These are phyloP conservation scores for Saprolegnia parasitica DNA, from an alignment of 352 stramenopile species.

Conservation along the genomic window DNA sequence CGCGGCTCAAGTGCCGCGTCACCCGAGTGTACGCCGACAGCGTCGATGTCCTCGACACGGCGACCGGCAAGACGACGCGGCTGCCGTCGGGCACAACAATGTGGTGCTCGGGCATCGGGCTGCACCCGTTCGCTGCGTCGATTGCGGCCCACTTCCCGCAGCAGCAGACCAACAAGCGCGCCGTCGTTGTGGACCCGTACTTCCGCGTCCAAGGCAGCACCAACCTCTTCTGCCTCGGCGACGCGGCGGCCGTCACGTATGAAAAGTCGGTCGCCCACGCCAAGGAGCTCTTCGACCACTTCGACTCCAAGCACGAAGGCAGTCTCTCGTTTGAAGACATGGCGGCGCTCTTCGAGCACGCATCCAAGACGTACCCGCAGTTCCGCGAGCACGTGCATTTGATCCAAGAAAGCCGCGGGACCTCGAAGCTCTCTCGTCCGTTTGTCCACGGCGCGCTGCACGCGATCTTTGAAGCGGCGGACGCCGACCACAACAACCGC, in stretches of 20 bases:
- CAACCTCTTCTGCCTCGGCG: constrained; percentile 23
- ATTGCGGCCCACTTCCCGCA: neutral
- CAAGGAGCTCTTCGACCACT: constrained; percentile 18
- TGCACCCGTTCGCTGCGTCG: constrained; percentile 4
- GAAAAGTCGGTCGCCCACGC: constrained; percentile 11
- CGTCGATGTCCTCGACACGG: constrained; percentile 8
- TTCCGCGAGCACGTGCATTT: constrained; percentile 23
- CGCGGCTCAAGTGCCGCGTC: constrained; percentile 11
- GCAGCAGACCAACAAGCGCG: constrained; percentile 19
- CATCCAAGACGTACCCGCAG: constrained; percentile 18
- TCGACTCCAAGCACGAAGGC: neutral
- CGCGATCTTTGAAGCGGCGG: constrained; percentile 15
- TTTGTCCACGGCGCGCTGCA: constrained; percentile 3
- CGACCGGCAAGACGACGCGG: neutral
- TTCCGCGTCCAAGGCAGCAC: constrained; percentile 20
- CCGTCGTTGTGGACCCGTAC: constrained; percentile 22
- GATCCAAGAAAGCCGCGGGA: constrained; percentile 3
- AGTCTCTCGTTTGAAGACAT: constrained; percentile 6
- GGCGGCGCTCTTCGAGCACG: neutral
- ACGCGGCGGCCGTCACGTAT: constrained; percentile 12
- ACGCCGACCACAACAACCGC: constrained; percentile 4
- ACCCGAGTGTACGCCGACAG: constrained; percentile 2
- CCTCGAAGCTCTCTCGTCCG: constrained; percentile 7
- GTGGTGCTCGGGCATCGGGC: constrained; percentile 15
- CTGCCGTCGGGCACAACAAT: neutral